Evolutionary conservation across 2,329 filamentous ascomycete genomes (phyloP).

Genomic region (Epichloe scottii): DNA sequence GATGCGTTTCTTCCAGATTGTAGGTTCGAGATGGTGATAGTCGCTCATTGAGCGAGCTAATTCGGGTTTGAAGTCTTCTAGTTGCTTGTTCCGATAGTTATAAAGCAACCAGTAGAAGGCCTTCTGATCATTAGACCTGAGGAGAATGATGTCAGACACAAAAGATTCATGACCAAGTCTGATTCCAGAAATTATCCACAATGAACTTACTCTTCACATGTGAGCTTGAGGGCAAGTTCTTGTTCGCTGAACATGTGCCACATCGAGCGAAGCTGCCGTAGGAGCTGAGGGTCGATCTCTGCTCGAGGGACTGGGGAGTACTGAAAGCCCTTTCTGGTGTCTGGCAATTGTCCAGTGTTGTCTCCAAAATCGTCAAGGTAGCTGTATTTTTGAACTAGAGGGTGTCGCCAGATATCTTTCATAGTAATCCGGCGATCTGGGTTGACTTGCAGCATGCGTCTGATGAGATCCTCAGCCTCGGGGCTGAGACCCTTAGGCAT

Average conservation of each 20-base stretch:
- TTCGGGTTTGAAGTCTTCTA: conserved; percentile 76
- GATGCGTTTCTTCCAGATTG: conserved; percentile 44
- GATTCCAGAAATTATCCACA: not conserved
- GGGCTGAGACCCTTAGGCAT: conserved; percentile 50
- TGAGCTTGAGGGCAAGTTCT: conserved; percentile 56
- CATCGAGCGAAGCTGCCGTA: conserved; percentile 76
- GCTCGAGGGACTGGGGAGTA: conserved; percentile 44
- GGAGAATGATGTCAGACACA: conserved; percentile 16
- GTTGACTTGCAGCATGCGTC: conserved; percentile 64
- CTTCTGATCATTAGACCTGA: conserved; percentile 76
- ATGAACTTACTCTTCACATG: conserved; percentile 45
- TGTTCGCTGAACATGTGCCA: conserved; percentile 80
- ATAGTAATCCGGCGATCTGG: conserved; percentile 71
- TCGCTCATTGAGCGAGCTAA: conserved; percentile 82
- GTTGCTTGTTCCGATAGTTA: conserved; percentile 69
- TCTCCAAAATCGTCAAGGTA: conserved; percentile 56
- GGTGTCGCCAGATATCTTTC: conserved; percentile 73
- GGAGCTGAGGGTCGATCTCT: conserved; percentile 68
- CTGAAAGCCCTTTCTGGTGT: conserved; percentile 48
- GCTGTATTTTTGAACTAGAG: conserved; percentile 74
- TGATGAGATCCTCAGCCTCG: conserved; percentile 68
- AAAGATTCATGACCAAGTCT: not conserved
- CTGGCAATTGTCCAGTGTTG: conserved; percentile 37
- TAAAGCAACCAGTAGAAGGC: conserved; percentile 80
- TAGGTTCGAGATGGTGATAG: conserved; percentile 65